A percentile compares a stretch with the other conserved stretches of the same genome.
These are phyloP conservation scores for Besnoitia besnoiti DNA, from an alignment of 169 alveolate genomes.

Conservation along the genomic window DNA sequence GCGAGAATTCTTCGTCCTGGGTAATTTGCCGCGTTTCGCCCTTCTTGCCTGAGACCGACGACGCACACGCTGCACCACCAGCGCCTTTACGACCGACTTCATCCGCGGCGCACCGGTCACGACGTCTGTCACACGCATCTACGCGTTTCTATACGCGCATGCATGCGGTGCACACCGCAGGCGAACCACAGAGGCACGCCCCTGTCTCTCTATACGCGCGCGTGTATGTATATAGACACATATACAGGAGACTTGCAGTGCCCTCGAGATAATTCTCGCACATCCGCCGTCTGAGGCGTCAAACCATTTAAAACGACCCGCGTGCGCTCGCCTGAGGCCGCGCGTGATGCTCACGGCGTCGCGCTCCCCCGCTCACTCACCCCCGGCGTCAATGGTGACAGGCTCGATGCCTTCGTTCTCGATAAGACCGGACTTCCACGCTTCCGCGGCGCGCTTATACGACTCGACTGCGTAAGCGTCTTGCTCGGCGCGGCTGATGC, in stretches of 20 bases:
- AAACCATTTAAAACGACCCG: neutral
- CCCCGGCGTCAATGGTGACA: slow-evolving; percentile 75
- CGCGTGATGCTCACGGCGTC: neutral
- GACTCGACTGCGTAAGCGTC: slow-evolving; percentile 86
- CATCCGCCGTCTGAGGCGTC: too few species aligned
- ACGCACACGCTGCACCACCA: neutral
- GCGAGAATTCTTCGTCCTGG: slow-evolving; percentile 66
- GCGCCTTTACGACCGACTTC: neutral
- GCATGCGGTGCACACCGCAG: too few species aligned
- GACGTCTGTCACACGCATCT: too few species aligned
- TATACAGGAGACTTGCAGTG: too few species aligned
- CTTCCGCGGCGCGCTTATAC: slow-evolving; percentile 84
- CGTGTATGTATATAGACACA: neutral
- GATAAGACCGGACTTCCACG: slow-evolving; percentile 77
- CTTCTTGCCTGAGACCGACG: neutral
- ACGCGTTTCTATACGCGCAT: too few species aligned
- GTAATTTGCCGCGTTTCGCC: neutral
- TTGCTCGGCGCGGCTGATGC: slow-evolving; percentile 86
- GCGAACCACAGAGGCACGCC: neutral
- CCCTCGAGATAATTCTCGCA: too few species aligned
- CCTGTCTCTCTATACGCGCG: neutral
- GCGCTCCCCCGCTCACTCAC: slow-evolving; percentile 34
- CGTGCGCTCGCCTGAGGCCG: neutral
- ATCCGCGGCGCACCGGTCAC: neutral
- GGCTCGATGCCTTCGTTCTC: slow-evolving; percentile 79